phyloP scores from a whole-genome alignment of 257 asterid genomes.

The Asclepias syriaca region DNA sequence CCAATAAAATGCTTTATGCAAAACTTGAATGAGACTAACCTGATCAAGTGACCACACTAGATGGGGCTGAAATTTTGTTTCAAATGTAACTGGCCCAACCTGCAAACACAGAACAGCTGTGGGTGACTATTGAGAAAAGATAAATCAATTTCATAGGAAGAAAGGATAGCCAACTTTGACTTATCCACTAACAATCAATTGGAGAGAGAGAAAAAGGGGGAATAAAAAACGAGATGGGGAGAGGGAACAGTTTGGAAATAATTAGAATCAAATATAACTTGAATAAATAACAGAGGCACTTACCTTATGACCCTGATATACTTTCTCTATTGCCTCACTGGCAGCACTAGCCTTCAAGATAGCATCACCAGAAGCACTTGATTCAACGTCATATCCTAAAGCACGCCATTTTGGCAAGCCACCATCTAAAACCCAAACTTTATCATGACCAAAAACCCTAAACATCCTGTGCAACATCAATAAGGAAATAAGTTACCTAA shows the following conservation, averaged over 20 bases:
- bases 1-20: neutral
- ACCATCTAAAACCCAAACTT: conserved; percentile 93
- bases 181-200: neutral
- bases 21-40: conserved; percentile 34
- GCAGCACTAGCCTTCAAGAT: conserved; percentile 99
- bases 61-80: conserved; percentile 69
- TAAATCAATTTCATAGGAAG: neutral
- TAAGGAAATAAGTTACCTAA: neutral
- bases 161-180: neutral
- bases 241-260: neutral
- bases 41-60: conserved; percentile 91
- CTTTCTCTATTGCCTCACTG: conserved; percentile 93
- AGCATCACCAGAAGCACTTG: conserved; percentile 94
- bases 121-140: conserved; percentile 2
- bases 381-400: conserved; percentile 76
- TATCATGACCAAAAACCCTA: conserved; percentile 90
- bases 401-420: conserved; percentile 97
- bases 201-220: neutral
- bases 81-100: conserved; percentile 83
- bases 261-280: neutral
- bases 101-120: conserved; percentile 29
- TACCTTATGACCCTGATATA: conserved; percentile 62
- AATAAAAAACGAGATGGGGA: no score
- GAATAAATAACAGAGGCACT: conserved; percentile 11
- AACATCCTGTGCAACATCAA: conserved; percentile 72